Conservation (phyloP, 208 protist genomes). For the Entamoeba nuttalli region DNA sequence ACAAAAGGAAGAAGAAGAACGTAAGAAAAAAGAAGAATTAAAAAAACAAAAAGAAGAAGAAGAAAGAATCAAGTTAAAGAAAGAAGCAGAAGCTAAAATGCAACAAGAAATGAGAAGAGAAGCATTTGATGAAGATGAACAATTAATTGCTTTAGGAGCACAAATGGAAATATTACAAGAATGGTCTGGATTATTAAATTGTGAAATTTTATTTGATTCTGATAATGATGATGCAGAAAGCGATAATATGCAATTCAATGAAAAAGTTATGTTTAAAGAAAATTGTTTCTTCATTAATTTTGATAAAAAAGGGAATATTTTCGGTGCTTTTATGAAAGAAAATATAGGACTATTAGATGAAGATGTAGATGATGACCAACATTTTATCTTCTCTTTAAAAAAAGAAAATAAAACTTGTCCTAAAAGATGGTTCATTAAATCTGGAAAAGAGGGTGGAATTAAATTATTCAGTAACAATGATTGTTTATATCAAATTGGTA, state of each 20-base stretch:
- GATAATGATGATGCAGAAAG: background rate
- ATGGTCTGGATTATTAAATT: background rate
- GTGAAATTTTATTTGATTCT: background rate
- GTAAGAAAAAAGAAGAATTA: background rate
- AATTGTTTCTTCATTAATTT: constrained; percentile 20
- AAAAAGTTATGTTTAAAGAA: constrained; percentile 2
- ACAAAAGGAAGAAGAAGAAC: background rate
- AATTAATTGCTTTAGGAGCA: background rate
- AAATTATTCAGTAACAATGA: background rate
- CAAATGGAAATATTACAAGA: background rate
- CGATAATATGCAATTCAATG: background rate
- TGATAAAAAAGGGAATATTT: background rate
- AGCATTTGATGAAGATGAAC: background rate
- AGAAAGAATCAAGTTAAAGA: background rate
- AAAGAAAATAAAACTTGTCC: background rate
- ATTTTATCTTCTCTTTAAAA: background rate
- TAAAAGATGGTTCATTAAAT: background rate
- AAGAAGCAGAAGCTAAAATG: background rate
- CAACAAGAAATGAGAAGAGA: background rate
- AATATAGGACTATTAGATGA: background rate
- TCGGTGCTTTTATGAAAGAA: background rate
- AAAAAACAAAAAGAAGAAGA: background rate
- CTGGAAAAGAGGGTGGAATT: background rate
- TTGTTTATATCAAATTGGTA: background rate
- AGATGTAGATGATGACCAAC: background rate